A percentile compares a stretch with the other conserved stretches of the same genome.
Conservation (phyloP, 139 green algal genomes). For the Ulvella scutata region DNA sequence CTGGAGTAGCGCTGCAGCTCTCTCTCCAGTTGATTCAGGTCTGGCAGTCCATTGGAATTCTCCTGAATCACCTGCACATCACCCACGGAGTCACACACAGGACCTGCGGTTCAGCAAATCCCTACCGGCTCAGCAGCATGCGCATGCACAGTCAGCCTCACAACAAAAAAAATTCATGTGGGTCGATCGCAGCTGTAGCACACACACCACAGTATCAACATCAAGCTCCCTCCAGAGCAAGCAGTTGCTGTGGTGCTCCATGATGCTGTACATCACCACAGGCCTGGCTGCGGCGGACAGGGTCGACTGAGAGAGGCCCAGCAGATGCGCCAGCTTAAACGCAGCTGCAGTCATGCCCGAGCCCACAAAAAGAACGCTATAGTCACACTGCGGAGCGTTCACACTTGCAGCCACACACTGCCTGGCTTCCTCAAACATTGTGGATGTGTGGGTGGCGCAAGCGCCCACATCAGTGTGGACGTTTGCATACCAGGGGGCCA, state of each 20-base stretch:
- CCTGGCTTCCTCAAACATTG: not conserved
- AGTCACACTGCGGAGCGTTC: not conserved
- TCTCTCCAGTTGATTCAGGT: slow-evolving; percentile 1
- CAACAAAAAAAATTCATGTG: not conserved
- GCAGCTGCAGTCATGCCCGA: slow-evolving; percentile 12
- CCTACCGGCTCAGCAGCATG: too few relatives aligned
- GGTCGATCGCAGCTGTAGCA: too few relatives aligned
- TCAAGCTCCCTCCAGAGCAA: slow-evolving; percentile 10
- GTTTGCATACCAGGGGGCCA: not conserved
- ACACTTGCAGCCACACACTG: not conserved
- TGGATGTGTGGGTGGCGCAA: not conserved
- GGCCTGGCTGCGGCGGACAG: not conserved
- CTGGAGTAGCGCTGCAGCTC: slow-evolving; percentile 6
- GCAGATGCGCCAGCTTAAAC: slow-evolving; percentile 9
- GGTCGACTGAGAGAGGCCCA: slow-evolving; percentile 9
- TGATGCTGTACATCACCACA: slow-evolving; percentile 15
- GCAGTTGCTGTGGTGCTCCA: slow-evolving; percentile 17
- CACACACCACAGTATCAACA: not conserved
- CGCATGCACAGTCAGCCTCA: not conserved
- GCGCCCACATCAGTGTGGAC: not conserved
- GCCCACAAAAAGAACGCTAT: slow-evolving; percentile 21
- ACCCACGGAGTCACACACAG: not conserved
- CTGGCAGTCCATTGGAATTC: not conserved
- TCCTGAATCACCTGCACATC: slow-evolving; percentile 10
- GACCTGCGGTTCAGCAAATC: not conserved